Evolutionary conservation across 495 filamentous ascomycete genomes (phyloP).

Genomic region (Neurospora sublineolata): DNA sequence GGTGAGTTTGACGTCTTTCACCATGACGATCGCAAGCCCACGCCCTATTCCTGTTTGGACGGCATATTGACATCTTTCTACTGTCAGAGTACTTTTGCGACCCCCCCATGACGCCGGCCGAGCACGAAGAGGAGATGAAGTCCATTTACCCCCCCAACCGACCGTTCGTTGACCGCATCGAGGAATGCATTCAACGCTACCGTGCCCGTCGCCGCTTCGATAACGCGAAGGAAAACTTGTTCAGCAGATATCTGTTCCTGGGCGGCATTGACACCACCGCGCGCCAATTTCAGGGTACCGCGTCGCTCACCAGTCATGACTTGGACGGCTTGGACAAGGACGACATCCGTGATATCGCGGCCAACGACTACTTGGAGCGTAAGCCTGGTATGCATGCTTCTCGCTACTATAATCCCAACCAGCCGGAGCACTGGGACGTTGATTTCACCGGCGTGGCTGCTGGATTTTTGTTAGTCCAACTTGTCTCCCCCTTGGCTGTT

Average conservation of each 20-base stretch:
- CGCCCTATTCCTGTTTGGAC: not conserved
- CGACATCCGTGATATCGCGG: slow-evolving; percentile 49
- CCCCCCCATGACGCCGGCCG: slow-evolving; percentile 57
- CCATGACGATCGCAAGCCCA: not conserved
- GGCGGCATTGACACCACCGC: slow-evolving; percentile 65
- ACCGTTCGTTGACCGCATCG: slow-evolving; percentile 47
- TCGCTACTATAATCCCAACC: slow-evolving; percentile 34
- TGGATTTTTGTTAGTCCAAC: slow-evolving; percentile 59
- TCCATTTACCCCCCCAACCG: slow-evolving; percentile 16
- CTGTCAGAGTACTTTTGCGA: slow-evolving; percentile 59
- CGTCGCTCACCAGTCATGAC: slow-evolving; percentile 39
- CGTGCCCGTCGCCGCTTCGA: slow-evolving; percentile 63
- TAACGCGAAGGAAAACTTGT: slow-evolving; percentile 45
- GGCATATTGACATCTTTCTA: not conserved
- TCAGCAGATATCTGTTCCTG: slow-evolving; percentile 67
- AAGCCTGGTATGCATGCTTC: slow-evolving; percentile 10
- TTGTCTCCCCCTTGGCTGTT: not conserved
- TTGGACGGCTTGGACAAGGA: slow-evolving; percentile 43
- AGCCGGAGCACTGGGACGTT: slow-evolving; percentile 50
- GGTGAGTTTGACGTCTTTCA: slow-evolving; percentile 14
- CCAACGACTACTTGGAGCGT: slow-evolving; percentile 45
- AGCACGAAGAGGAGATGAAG: slow-evolving; percentile 46
- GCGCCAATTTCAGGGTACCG: slow-evolving; percentile 56
- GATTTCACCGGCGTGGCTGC: slow-evolving; percentile 69
- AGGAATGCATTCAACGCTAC: slow-evolving; percentile 77